phyloP scores from a whole-genome alignment of 352 stramenopile genomes.

The Blastocystis sp. region DNA sequence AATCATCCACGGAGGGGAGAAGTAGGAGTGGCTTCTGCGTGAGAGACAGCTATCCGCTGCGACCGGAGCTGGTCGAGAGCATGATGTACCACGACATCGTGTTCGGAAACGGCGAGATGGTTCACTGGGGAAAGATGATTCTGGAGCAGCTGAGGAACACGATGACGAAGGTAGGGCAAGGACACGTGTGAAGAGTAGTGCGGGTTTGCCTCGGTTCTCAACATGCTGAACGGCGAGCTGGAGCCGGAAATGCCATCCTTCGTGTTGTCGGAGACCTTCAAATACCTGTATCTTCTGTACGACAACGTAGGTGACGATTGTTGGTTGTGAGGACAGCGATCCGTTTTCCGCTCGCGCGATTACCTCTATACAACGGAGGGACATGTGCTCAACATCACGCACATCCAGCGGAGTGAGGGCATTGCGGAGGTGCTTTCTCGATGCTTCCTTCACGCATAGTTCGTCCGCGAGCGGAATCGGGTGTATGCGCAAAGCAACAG shows the following conservation, averaged over 20 bases:
- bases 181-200: slow-evolving; percentile 67
- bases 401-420: not conserved
- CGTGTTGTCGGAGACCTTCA: slow-evolving; percentile 93
- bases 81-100: slow-evolving; percentile 79
- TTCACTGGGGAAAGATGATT: slow-evolving; percentile 60
- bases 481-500: not conserved
- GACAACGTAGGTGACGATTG: slow-evolving; percentile 72
- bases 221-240: slow-evolving; percentile 77
- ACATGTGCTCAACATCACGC: slow-evolving; percentile 72
- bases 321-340: slow-evolving; percentile 60
- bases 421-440: not conserved
- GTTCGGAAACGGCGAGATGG: slow-evolving; percentile 74
- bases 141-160: slow-evolving; percentile 47
- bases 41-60: slow-evolving; percentile 72
- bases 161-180: not conserved
- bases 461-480: not conserved
- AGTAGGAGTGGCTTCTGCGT: not conserved
- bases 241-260: slow-evolving; percentile 95
- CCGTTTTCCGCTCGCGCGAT: slow-evolving; percentile 73
- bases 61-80: slow-evolving; percentile 88
- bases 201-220: slow-evolving; percentile 70
- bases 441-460: not conserved
- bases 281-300: slow-evolving; percentile 97
- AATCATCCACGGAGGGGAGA: not conserved
- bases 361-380: slow-evolving; percentile 92